Evolutionary conservation across 768 basidiomycete species (phyloP).

Genomic region (Lentinus brumalis): DNA sequence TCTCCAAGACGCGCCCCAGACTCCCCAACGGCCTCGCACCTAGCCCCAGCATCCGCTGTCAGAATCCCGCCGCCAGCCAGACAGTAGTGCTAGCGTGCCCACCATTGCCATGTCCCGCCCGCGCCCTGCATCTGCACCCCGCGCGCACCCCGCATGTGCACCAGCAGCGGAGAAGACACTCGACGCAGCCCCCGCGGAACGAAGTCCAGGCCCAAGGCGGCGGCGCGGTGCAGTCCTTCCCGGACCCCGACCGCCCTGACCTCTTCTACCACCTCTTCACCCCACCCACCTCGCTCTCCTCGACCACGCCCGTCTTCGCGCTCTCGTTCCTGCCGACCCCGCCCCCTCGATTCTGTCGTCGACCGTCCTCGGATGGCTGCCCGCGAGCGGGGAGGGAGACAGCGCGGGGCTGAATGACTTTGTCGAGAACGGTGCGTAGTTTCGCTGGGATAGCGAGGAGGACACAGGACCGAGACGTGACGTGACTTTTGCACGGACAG

Average conservation of each 20-base stretch:
- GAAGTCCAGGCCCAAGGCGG: not conserved
- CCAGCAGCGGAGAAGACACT: not conserved
- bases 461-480: too few relatives aligned
- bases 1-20: too few relatives aligned
- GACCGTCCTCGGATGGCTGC: slow-evolving; percentile 71
- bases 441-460: too few relatives aligned
- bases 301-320: slow-evolving; percentile 54
- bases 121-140: too few relatives aligned
- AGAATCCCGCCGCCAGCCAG: too few relatives aligned
- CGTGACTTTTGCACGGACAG: slow-evolving; percentile 37
- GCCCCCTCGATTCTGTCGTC: slow-evolving; percentile 48
- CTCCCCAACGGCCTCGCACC: too few relatives aligned
- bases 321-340: slow-evolving; percentile 59
- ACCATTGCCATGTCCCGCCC: too few relatives aligned
- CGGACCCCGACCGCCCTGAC: slow-evolving; percentile 64
- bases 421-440: slow-evolving; percentile 62
- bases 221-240: slow-evolving; percentile 21
- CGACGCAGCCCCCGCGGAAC: not conserved
- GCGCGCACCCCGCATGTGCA: not conserved
- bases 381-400: slow-evolving; percentile 42
- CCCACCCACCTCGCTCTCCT: slow-evolving; percentile 51
- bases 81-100: too few relatives aligned
- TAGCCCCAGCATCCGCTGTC: too few relatives aligned
- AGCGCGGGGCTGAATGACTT: slow-evolving; percentile 72
- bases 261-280: slow-evolving; percentile 69